phyloP scores from a whole-genome alignment of 2,329 filamentous ascomycete genomes.

The Neofusicoccum umdonicola region DNA sequence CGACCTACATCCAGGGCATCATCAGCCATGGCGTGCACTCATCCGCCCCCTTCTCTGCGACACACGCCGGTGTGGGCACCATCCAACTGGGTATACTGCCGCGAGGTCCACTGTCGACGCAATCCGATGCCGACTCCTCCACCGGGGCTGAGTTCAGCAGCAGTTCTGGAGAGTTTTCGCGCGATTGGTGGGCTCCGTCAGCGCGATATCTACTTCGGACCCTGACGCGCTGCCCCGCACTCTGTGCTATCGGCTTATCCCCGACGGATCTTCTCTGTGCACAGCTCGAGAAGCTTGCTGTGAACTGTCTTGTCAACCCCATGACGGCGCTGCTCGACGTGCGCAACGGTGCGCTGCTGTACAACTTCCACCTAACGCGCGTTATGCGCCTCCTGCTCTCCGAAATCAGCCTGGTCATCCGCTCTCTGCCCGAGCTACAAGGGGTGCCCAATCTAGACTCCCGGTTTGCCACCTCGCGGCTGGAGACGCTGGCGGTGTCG shows the following conservation, averaged over 20 bases:
- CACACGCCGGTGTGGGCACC: conserved; percentile 59
- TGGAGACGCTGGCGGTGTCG: conserved; percentile 59
- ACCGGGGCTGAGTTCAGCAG: background rate
- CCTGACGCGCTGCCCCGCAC: conserved; percentile 60
- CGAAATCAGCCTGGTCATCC: conserved; percentile 73
- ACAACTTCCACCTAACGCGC: conserved; percentile 63
- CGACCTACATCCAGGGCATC: conserved; percentile 73
- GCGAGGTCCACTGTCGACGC: background rate
- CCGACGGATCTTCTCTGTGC: conserved; percentile 63
- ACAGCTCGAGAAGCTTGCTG: conserved; percentile 76
- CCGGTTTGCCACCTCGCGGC: conserved; percentile 59
- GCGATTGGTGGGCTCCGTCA: conserved; percentile 38
- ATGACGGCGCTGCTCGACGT: conserved; percentile 77
- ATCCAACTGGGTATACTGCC: conserved; percentile 54
- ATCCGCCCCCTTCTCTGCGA: conserved; percentile 49
- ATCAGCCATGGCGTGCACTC: conserved; percentile 58
- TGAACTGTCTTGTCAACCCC: conserved; percentile 75
- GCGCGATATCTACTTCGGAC: conserved; percentile 63
- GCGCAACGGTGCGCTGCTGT: conserved; percentile 67
- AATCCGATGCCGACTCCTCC: conserved; percentile 15
- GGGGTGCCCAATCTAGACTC: conserved; percentile 58
- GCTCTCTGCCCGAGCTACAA: conserved; percentile 70
- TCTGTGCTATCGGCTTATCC: conserved; percentile 59
- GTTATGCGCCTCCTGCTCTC: conserved; percentile 69
- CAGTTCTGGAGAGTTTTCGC: conserved; percentile 18